Evolutionary conservation across 1,139 yeast species (phyloP), one percentile per base, ranked within the genome.

Genomic region (Eremothecium coryli): DNA sequence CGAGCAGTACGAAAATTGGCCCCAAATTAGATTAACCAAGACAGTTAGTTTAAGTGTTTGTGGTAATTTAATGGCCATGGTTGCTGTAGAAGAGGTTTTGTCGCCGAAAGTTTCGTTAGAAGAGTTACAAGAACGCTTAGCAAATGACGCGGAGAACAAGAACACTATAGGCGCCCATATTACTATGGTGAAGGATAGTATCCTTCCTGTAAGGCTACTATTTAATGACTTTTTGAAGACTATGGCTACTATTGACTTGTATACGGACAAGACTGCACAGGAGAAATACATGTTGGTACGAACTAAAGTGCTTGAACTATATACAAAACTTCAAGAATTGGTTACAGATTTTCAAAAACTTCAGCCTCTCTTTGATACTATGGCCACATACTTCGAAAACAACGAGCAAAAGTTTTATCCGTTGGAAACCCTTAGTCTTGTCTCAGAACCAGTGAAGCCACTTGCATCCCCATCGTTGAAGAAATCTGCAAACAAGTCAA

Each of bases 221-320:
- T 49, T 54, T 27, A 52, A 51, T 32, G 56, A 50, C 9, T 49
- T 54, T 23, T 37, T 53, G 17, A 47, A 43, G 29, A 41, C 43
- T 10, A 36, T 54, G 42, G 44, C 56, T 5, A 40, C 33, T 14
- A 33, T 52, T 5, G 54, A 49, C 12, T 34, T 38, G 7, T 31
- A 31, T 32, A 11, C 18, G n/a, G 38, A 37, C 10, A 41, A 41
- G 29, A 35, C 36, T 14, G 34, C 45, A n/a, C 41, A 42, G 27
- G 58, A 54, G 30, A 46, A 43, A 31, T 52, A 46, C 31, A 17
- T 18, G 11, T 13, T 36, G 31, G 40, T 54, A 7, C 45, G 51
- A 18, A 33, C 29, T 18, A 44, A 46, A 25, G 34, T 54, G 23
- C 15, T 52, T 8, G 48, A 43, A 16, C 36, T 54, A 26, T 32